Conservation (phyloP, 2,329 filamentous ascomycete species). For the Hirsutella minnesotensis region DNA sequence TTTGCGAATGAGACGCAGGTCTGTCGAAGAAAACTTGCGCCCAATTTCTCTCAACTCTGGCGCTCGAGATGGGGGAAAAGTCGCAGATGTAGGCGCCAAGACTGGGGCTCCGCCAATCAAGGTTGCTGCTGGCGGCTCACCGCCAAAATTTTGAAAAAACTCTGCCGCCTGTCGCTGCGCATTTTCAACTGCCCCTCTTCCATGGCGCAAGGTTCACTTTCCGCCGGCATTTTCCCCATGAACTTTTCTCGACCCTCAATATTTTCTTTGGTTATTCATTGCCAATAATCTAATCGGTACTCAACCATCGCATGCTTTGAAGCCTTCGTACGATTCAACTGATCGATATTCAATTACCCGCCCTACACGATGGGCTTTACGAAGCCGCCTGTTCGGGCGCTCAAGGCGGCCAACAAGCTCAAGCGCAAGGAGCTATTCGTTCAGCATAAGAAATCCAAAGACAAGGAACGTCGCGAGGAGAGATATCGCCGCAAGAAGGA, state of each 20-base stretch:
- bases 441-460: constrained; percentile 64
- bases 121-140: constrained; percentile 12
- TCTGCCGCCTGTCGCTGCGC: constrained; percentile 15
- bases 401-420: constrained; percentile 60
- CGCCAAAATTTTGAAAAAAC: constrained; percentile 26
- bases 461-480: constrained; percentile 62
- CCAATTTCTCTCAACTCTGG: neutral
- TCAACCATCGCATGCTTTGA: neutral
- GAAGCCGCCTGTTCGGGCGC: constrained; percentile 22
- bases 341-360: neutral
- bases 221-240: too few species aligned
- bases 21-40: too few species aligned
- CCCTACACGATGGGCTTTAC: constrained; percentile 18
- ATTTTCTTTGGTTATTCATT: too few species aligned
- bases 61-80: neutral
- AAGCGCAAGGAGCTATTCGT: constrained; percentile 68
- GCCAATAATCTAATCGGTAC: neutral
- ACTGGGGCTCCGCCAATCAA: constrained; percentile 12
- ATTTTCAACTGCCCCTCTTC: neutral
- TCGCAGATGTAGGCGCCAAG: neutral
- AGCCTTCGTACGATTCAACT: neutral
- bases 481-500: constrained; percentile 72
- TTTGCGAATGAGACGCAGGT: too few species aligned
- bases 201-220: too few species aligned
- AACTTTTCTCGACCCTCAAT: too few species aligned